Percentiles rank a stretch among this genome's conserved stretches.
Conservation (phyloP, 345 rosid species). For the Kandelia obovata region DNA sequence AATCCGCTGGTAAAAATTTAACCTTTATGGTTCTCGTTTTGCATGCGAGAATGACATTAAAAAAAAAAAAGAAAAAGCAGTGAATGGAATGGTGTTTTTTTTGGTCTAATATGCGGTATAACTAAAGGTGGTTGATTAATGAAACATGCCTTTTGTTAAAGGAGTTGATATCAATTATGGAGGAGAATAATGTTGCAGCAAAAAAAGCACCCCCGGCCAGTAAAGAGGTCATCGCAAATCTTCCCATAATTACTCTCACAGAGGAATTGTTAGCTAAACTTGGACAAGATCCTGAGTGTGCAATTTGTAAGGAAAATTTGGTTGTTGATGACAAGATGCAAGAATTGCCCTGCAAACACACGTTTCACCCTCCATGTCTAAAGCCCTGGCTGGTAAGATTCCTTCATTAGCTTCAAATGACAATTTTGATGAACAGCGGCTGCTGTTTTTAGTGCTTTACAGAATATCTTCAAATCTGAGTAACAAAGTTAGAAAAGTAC, state of each 20-base stretch:
- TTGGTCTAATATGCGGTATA: neutral
- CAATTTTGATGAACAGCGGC: neutral
- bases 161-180: conserved; percentile 26
- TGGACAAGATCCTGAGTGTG: conserved; percentile 74
- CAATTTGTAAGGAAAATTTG: conserved; percentile 84
- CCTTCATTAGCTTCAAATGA: conserved; percentile 2
- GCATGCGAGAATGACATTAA: neutral
- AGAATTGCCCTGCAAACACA: conserved; percentile 92
- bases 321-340: conserved; percentile 78
- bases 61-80: neutral
- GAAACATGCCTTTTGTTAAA: neutral
- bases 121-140: conserved; percentile 3
- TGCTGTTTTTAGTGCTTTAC: too few relatives aligned
- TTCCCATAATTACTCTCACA: conserved; percentile 58
- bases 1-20: conserved; percentile 56
- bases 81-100: too few relatives aligned
- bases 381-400: conserved; percentile 97
- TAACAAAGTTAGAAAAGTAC: neutral
- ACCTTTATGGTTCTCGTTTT: neutral
- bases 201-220: conserved; percentile 93
- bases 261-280: conserved; percentile 61
- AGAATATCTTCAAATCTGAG: neutral
- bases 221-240: conserved; percentile 86
- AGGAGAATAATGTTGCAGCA: conserved; percentile 36
- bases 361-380: conserved; percentile 86